A percentile compares a stretch with the other conserved stretches of the same genome.
phyloP scores from a whole-genome alignment of 2,329 filamentous ascomycete genomes.

The Fusarium liriodendri region DNA sequence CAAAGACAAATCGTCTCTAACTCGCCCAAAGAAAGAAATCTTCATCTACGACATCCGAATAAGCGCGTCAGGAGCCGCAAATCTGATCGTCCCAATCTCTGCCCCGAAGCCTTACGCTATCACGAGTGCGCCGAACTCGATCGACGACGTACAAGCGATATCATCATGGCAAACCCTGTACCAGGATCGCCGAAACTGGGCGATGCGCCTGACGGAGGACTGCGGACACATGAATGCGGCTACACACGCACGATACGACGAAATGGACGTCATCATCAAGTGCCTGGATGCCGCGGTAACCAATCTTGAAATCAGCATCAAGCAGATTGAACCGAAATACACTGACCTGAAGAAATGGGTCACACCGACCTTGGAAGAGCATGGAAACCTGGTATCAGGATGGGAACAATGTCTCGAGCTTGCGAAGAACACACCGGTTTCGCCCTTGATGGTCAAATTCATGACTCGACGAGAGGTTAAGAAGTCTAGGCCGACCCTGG shows the following conservation, averaged over 20 bases:
- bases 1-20: slow-evolving; percentile 23
- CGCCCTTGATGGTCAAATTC: slow-evolving; percentile 73
- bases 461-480: slow-evolving; percentile 64
- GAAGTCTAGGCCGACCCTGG: slow-evolving; percentile 68
- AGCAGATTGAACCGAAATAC: slow-evolving; percentile 77
- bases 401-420: slow-evolving; percentile 78
- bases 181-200: slow-evolving; percentile 84
- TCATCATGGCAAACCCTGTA: slow-evolving; percentile 91
- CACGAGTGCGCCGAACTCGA: slow-evolving; percentile 82
- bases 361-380: slow-evolving; percentile 74
- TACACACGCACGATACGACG: slow-evolving; percentile 74
- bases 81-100: slow-evolving; percentile 61
- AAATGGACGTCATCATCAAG: slow-evolving; percentile 81
- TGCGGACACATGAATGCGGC: slow-evolving; percentile 73
- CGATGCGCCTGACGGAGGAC: slow-evolving; percentile 74
- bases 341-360: slow-evolving; percentile 78
- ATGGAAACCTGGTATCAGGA: slow-evolving; percentile 69
- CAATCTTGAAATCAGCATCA: slow-evolving; percentile 83
- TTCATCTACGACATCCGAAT: slow-evolving; percentile 91
- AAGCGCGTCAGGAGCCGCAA: slow-evolving; percentile 62
- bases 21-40: slow-evolving; percentile 75
- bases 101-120: slow-evolving; percentile 66
- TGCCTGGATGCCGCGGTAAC: slow-evolving; percentile 87
- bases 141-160: slow-evolving; percentile 82
- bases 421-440: slow-evolving; percentile 72